Evolutionary conservation across 2,329 filamentous ascomycete species (phyloP).

Genomic region (Alternaria ventricosa): DNA sequence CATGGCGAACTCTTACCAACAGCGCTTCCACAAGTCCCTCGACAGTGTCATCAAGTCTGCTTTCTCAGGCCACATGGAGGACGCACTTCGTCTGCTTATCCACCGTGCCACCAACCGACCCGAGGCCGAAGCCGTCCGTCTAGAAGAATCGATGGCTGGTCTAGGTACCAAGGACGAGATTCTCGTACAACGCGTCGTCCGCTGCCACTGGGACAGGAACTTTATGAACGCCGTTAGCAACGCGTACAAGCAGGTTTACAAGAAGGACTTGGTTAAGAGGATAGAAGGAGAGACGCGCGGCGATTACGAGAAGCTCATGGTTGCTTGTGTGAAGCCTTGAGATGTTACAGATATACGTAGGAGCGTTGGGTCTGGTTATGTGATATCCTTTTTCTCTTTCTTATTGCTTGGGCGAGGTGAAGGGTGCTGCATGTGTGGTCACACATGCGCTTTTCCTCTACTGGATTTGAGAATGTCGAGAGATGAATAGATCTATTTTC

Average conservation of each 20-base stretch:
- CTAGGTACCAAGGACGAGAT: constrained; percentile 85
- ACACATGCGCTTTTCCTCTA: background rate
- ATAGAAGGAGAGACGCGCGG: constrained; percentile 86
- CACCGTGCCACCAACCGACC: constrained; percentile 78
- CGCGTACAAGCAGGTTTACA: constrained; percentile 76
- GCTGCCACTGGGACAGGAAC: constrained; percentile 80
- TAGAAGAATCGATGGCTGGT: constrained; percentile 90
- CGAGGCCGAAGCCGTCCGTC: constrained; percentile 78
- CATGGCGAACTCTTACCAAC: constrained; percentile 76
- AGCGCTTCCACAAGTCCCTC: constrained; percentile 73
- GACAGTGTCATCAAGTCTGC: constrained; percentile 78
- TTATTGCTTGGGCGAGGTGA: background rate
- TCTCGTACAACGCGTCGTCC: constrained; percentile 77
- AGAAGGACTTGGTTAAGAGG: constrained; percentile 69
- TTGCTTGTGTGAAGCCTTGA: constrained; percentile 64
- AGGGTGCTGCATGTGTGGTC: background rate
- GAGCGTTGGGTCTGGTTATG: background rate
- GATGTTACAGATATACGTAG: background rate
- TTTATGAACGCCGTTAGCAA: constrained; percentile 78
- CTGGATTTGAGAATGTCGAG: background rate
- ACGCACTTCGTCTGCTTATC: constrained; percentile 82
- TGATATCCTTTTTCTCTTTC: constrained; percentile 2
- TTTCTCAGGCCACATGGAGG: constrained; percentile 92
- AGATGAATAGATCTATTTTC: background rate
- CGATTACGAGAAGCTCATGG: constrained; percentile 78